Evolutionary conservation across 169 alveolate species (phyloP), one percentile per base, ranked within the genome.

Genomic region (Cryptosporidium bovis): DNA sequence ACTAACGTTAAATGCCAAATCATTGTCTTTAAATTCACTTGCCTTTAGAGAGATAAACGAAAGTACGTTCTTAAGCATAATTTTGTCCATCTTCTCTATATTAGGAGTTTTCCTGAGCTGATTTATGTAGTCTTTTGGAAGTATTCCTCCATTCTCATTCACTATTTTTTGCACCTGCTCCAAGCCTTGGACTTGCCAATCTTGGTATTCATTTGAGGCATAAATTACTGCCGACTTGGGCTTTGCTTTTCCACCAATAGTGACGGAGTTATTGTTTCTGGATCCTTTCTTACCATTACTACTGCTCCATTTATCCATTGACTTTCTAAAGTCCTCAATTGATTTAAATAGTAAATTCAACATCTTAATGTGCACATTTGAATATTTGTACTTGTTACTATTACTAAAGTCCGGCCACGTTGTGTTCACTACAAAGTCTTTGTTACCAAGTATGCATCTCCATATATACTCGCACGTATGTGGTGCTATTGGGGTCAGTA

Each of bases 391-490:
- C 1, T 40, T 66, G 15, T 56, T 33, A 53, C 51, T 53, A 16
- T 36, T 46, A 36, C 92, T 90, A 13, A 89, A 62, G 3, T 71
- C 33, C 0, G 98, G 97, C 98, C 98, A 95, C 56, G 82, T 82
- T 34, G 91, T 93, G 16, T 85, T 71, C 2, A 93, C 93, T 46
- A 94, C 68, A 13, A 92, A 90, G 2, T 65, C 82, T 48, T 90
- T 91, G 83, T 93, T 83, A 50, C 92, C 92, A 56, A 96, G 91
- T 33, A 96, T 85, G 66, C 82, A 69, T 10, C 94, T 83, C 98
- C 98, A 96, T 33, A 96, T 92, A 77, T 95, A 94, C 82, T 96
- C 98, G 67, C 97, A 93, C 34, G 94, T 94, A 84, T 96, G 98
- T 16, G 98, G 98, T 2, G 96, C 92, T 27, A 96, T 92, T 31